Conservation (phyloP, 306 rosid species). For the Prunus mume region DNA sequence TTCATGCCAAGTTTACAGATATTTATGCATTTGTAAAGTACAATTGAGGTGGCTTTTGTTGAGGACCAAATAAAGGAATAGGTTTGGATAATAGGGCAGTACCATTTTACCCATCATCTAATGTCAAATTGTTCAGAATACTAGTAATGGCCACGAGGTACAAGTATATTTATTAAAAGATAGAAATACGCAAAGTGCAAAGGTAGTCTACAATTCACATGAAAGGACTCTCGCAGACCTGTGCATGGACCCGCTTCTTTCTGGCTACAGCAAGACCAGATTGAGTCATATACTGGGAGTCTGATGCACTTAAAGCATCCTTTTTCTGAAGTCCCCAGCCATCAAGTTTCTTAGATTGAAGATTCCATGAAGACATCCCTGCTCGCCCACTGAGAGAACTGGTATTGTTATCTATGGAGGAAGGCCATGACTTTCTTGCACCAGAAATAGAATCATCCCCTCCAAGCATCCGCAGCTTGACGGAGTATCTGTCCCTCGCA, state of each 20-base stretch:
- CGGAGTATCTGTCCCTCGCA: constrained; percentile 60
- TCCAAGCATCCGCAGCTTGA: constrained; percentile 74
- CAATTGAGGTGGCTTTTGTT: background rate
- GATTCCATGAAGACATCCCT: constrained; percentile 59
- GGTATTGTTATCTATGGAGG: constrained; percentile 55
- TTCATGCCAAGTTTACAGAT: constrained; percentile 1
- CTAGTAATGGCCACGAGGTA: background rate
- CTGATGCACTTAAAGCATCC: constrained; percentile 70
- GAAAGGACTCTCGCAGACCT: constrained; percentile 42
- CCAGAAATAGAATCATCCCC: constrained; percentile 45
- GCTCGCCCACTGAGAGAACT: constrained; percentile 55
- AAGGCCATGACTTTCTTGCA: constrained; percentile 68
- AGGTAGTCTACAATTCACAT: background rate
- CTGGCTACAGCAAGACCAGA: constrained; percentile 68
- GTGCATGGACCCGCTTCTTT: constrained; percentile 84
- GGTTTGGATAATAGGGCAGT: background rate
- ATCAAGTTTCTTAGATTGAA: constrained; percentile 54
- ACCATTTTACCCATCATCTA: constrained; percentile 12
- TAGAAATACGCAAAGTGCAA: background rate
- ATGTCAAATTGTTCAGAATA: constrained; percentile 12
- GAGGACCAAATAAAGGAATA: background rate
- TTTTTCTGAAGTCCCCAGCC: constrained; percentile 57
- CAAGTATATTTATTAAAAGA: background rate
- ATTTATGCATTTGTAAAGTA: background rate
- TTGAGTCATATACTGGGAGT: constrained; percentile 59